Base-by-base conservation (phyloP, 2,329 filamentous ascomycete species). In the Epichloe brachyelytri region DNA sequence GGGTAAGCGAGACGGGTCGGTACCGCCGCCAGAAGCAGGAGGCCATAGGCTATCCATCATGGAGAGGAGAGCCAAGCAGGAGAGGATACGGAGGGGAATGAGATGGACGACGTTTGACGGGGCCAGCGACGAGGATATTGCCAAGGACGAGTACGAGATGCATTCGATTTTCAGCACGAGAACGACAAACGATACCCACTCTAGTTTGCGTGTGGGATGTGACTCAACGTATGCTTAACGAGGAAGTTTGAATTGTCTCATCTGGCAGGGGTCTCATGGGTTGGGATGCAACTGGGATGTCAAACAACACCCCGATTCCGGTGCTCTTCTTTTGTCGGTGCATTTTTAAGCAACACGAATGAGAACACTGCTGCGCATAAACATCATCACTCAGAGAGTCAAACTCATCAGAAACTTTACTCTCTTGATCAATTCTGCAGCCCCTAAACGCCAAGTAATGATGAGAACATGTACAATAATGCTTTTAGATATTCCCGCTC, bases 111-210 rank as follows among this genome's bases (percentile, higher is more conserved):
- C 38, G 1, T 59, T 60, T 36, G 59, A 61, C 12, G 64, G 61
- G 46, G 63, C 59, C 19, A 65, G 63, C 55, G 61, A 65, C 51
- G 63, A 66, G 34, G 57, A 60, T 26, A 66, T 65, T 12, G 60
- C 65, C 4, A 51, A 57, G 40, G 17, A 49, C 19, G 50, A 38
- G 8, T 12, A n/a, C 5, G 20, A 48, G 34, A 37, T 48, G 12
- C 20, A 33, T 14, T 30, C 39, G 15, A 17, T 17, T 19, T 36
- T 30, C 20, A 51, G 50, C 39, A 12, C 15, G n/a, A 26, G 22
- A 4, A 43, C 20, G 19, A n/a, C n/a, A 15, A 26, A 15, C 8
- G 45, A 20, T 8, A 33, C 30, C 17, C 14, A n/a, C 15, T 34
- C 48, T 17, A 34, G 11, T 12, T 43, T 43, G n/a, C 33, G 43